Conservation (phyloP, 306 rosid genomes). For the Sophora flavescens region DNA sequence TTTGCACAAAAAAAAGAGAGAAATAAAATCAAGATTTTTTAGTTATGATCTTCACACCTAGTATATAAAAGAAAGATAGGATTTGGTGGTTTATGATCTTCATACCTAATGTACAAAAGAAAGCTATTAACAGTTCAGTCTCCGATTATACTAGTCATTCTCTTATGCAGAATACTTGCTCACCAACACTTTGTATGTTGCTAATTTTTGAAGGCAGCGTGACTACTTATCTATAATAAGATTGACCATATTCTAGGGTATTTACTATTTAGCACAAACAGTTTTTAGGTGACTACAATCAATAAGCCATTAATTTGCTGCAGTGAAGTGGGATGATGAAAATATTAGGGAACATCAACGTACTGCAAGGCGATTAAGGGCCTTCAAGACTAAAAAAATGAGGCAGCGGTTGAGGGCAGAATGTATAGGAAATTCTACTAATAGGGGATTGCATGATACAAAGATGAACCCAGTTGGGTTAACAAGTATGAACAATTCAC, state of each 20-base stretch:
- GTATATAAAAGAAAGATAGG: not conserved
- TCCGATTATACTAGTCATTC: not conserved
- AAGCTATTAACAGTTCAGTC: not conserved
- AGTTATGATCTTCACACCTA: too few species aligned
- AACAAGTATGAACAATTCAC: not conserved
- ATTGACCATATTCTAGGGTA: slow-evolving; percentile 22
- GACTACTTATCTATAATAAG: not conserved
- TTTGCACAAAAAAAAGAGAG: too few species aligned
- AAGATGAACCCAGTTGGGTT: not conserved
- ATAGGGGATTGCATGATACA: not conserved
- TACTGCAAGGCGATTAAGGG: slow-evolving; percentile 39
- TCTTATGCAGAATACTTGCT: slow-evolving; percentile 11
- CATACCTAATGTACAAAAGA: not conserved
- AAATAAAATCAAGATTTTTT: too few species aligned
- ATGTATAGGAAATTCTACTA: slow-evolving; percentile 5
- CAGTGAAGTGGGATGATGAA: slow-evolving; percentile 23
- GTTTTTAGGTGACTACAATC: not conserved
- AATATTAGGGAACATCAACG: slow-evolving; percentile 27
- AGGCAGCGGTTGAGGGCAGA: slow-evolving; percentile 32
- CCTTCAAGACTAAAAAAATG: slow-evolving; percentile 28
- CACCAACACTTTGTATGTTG: slow-evolving; percentile 4
- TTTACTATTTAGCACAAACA: not conserved
- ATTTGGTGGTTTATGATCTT: not conserved
- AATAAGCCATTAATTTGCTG: slow-evolving; percentile 35
- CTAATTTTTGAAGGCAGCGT: not conserved